phyloP scores from a whole-genome alignment of 441 rosid species.

The Omphalea diandra region DNA sequence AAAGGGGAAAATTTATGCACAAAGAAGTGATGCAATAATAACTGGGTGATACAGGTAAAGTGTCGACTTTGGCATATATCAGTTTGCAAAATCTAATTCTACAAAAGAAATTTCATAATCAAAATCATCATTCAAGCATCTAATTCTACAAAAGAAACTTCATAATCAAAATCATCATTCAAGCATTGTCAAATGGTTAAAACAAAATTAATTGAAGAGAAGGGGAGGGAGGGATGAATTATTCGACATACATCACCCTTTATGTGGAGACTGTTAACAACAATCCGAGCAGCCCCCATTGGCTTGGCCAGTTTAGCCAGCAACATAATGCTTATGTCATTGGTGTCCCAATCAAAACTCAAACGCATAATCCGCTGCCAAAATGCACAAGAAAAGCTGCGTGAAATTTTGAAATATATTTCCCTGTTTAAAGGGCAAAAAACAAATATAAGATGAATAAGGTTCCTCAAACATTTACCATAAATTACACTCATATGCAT shows the following conservation, averaged over 20 bases:
- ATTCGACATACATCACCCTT: conserved; percentile 84
- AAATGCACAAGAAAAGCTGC: conserved; percentile 19
- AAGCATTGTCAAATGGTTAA: background rate
- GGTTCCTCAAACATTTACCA: background rate
- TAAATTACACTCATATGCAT: background rate
- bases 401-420: conserved; percentile 11
- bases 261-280: conserved; percentile 84
- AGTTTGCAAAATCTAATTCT: background rate
- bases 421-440: background rate
- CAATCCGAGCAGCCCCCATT: conserved; percentile 80
- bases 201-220: no score
- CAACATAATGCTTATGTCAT: conserved; percentile 80
- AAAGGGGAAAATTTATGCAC: background rate
- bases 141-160: background rate
- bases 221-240: background rate
- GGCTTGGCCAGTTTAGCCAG: conserved; percentile 87
- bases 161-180: conserved; percentile 3
- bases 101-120: background rate
- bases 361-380: conserved; percentile 71
- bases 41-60: background rate
- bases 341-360: conserved; percentile 88
- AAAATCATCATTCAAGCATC: background rate
- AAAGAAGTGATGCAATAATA: background rate
- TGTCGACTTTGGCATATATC: background rate
- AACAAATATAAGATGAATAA: background rate